A percentile compares a stretch with the other conserved stretches of the same genome.
Evolutionary conservation across 2,329 filamentous ascomycete species (phyloP).

Genomic region (Trichoderma pleuroti): DNA sequence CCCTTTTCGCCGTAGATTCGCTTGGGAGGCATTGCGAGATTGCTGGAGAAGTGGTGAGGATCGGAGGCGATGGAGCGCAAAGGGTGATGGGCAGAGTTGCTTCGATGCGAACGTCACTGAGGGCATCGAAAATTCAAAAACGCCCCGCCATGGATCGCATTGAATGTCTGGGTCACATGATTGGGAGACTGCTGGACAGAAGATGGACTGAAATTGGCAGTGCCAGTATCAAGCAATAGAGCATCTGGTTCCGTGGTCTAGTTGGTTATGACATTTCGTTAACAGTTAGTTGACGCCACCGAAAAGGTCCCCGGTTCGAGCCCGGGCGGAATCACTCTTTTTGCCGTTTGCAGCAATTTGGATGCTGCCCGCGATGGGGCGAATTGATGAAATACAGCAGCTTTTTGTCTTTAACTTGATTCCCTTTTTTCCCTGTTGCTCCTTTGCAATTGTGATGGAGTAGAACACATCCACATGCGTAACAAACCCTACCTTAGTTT

Average conservation of each 20-base stretch:
- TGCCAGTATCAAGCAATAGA: background rate
- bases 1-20: constrained; percentile 51
- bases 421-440: background rate
- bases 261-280: constrained; percentile 23
- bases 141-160: constrained; percentile 22
- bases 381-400: background rate
- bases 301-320: constrained; percentile 23
- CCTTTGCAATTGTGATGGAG: background rate
- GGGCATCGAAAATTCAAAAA: constrained; percentile 26
- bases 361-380: background rate
- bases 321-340: constrained; percentile 22
- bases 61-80: background rate
- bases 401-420: background rate
- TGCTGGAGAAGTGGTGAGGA: background rate
- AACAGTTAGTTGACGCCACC: constrained; percentile 20
- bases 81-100: background rate
- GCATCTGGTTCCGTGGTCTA: constrained; percentile 21
- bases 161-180: constrained; percentile 29
- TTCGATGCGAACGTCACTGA: constrained; percentile 17
- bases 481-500: background rate
- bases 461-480: too few relatives aligned
- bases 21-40: constrained; percentile 59
- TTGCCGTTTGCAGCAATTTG: background rate
- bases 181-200: background rate
- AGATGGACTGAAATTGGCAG: background rate